Base-by-base conservation (phyloP, 2,329 filamentous ascomycete genomes). In the Byssothecium circinans region DNA sequence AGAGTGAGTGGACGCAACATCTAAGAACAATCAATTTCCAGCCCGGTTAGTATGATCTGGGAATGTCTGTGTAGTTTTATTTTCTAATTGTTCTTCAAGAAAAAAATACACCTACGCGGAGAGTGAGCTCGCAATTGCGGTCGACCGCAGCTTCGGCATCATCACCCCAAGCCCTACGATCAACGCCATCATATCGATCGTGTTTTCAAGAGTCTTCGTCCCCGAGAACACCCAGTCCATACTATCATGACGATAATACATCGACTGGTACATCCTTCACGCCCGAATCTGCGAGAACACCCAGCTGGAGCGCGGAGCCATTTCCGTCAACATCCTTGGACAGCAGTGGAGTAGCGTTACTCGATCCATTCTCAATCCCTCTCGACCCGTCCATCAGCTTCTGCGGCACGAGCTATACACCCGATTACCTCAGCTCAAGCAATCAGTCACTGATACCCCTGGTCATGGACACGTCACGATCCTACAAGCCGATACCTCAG, bases 1-100 rank as follows among this genome's bases (percentile, higher is more conserved):
- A 50, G 38, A 52, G 35, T 33, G 53, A 53, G 27, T 58, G 56
- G 56, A 18, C 50, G 11, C 53, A 49, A 43, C 53, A 56, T 45
- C 18, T 54, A 18, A 42, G 53, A n/a, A 58, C 50, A 2, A 54
- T 58, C 40, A 56, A 45, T 35, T 49, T 47, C 7, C 49, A 53
- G 22, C 47, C 51, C 44, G 48, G 53, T 54, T 49, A 20, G 8
- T 22, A n/a, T n/a, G n/a, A n/a, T n/a, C n/a, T n/a, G n/a, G n/a
- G n/a, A n/a, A n/a, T n/a, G n/a, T n/a, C n/a, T n/a, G n/a, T n/a
- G n/a, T n/a, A n/a, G n/a, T n/a, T n/a, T n/a, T n/a, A n/a, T n/a
- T n/a, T n/a, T n/a, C n/a, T n/a, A n/a, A n/a, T n/a, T n/a, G n/a
- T n/a, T n/a, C n/a, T n/a, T n/a, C n/a, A n/a, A n/a, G n/a, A n/a